Evolutionary conservation across 768 basidiomycete genomes (phyloP).

Genomic region (Boletus reticulatus): DNA sequence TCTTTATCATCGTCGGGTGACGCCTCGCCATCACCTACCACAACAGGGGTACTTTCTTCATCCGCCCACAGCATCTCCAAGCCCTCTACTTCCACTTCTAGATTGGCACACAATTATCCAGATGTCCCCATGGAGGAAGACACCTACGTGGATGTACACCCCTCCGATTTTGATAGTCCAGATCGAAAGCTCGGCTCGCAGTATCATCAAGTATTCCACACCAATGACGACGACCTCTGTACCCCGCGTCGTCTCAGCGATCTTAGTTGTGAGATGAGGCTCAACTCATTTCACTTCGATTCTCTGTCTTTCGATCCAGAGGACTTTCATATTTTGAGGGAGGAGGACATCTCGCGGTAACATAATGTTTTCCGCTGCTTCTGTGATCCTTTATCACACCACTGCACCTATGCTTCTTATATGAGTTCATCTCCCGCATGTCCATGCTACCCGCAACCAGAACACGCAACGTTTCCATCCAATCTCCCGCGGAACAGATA

Average conservation of each 20-base stretch:
- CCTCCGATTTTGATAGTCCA: constrained; percentile 18
- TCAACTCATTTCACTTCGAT: constrained; percentile 75
- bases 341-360: constrained; percentile 16
- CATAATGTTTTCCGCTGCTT: neutral
- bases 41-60: neutral
- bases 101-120: constrained; percentile 9
- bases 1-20: constrained; percentile 21
- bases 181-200: constrained; percentile 14
- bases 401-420: neutral
- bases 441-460: neutral
- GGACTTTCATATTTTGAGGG: constrained; percentile 39
- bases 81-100: constrained; percentile 12
- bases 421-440: constrained; percentile 5
- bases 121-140: constrained; percentile 22
- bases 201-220: constrained; percentile 1
- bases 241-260: constrained; percentile 31
- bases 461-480: neutral
- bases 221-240: neutral
- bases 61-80: neutral
- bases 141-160: constrained; percentile 10
- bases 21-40: neutral
- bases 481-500: constrained; percentile 3
- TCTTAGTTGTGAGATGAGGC: constrained; percentile 58
- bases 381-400: neutral
- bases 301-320: constrained; percentile 65